Base-by-base conservation (phyloP, 2,329 filamentous ascomycete species). In the Lecanicillium sp. region DNA sequence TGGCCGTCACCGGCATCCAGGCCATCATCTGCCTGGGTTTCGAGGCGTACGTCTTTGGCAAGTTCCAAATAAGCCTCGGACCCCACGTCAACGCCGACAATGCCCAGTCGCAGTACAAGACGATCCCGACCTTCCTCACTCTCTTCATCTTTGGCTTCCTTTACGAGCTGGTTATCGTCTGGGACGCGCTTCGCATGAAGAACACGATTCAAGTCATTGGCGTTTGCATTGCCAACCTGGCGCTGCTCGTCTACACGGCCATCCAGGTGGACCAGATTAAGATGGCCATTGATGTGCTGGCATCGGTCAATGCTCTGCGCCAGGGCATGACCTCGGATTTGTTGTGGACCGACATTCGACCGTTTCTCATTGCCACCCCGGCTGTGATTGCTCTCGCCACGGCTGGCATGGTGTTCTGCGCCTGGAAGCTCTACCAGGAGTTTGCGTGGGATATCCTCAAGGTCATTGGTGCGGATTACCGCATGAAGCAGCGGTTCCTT, bases 401-500 rank as follows among this genome's bases (percentile, higher is more conserved):
- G 3, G 47, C 89, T 5, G 55, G 79, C 38, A 81, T 97, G 71
- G 72, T 71, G 12, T 83, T 87, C 45, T 69, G 89, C 37, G 81
- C 90, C 3, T 97, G 88, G 85, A 96, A 95, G 66, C 74, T 98
- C 22, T 97, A 98, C 59, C 88, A 95, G 56, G 90, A 96, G 61
- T 98, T 98, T 62, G 90, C 92, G 10, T 98, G 92, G 92, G 92
- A 92, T 42, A 98, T 98, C 55, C 88, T 98, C 65, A 98, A 98
- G 71, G 89, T 94, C 62, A 98, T 98, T 58, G 94, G 89, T 56
- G 92, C 92, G 37, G 92, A 98, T 68, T 77, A 96, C 57, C 81
- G 88, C 53, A 87, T 98, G 83, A 97, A 96, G 74, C 83, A 89
- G 65, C 81, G 92, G 47, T 98, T 94, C 67, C 74, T 98, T 44